Evolutionary conservation across 148 eudicot genomes (phyloP).

Genomic region (Amaranthus cruentus): DNA sequence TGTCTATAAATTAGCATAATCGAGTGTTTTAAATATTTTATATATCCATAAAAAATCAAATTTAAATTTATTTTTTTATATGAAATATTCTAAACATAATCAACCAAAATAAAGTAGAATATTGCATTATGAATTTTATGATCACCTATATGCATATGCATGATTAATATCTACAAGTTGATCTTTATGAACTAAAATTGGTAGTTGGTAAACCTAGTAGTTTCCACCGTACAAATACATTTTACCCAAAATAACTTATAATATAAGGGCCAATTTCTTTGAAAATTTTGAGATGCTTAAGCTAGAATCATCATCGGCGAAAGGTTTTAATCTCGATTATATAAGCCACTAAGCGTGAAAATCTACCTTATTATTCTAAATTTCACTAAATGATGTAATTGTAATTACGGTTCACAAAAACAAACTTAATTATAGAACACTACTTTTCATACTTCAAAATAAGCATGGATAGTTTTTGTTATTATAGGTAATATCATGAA

Average conservation of each 20-base stretch:
- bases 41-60: too few relatives aligned
- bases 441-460: background rate
- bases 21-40: too few relatives aligned
- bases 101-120: too few relatives aligned
- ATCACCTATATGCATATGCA: too few relatives aligned
- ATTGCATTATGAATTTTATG: too few relatives aligned
- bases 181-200: too few relatives aligned
- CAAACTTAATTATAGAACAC: background rate
- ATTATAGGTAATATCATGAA: too few relatives aligned
- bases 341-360: background rate
- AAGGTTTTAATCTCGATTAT: background rate
- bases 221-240: background rate
- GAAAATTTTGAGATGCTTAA: slow-evolving; percentile 1
- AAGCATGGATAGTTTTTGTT: background rate
- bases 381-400: background rate
- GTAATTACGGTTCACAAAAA: background rate
- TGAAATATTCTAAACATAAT: too few relatives aligned
- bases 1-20: too few relatives aligned
- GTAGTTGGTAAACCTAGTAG: too few relatives aligned
- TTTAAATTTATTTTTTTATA: too few relatives aligned
- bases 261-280: background rate
- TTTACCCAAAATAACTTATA: background rate
- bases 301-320: background rate
- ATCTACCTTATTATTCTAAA: background rate
- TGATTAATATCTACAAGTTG: too few relatives aligned